A percentile compares a stretch with the other conserved stretches of the same genome.
These are phyloP conservation scores for Beauveria scarabaeidicola DNA, from an alignment of 2,329 filamentous ascomycete genomes.

Conservation along the genomic window DNA sequence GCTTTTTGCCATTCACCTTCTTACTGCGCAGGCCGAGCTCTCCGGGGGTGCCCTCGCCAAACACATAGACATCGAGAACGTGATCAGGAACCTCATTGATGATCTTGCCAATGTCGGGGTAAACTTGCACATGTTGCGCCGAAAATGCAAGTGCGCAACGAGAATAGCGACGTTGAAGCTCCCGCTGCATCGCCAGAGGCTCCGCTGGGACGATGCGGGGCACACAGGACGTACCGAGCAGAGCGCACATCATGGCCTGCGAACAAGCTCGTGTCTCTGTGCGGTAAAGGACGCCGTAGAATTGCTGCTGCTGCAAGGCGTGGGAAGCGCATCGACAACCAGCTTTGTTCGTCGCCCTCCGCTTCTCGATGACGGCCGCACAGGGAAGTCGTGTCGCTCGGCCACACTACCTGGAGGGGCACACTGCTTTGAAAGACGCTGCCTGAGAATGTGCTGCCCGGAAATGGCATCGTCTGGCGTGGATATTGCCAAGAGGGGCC, in stretches of 20 bases:
- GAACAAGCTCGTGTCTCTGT: neutral
- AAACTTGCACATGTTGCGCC: neutral
- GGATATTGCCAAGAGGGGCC: too few relatives aligned
- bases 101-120: conserved; percentile 49
- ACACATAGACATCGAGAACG: conserved; percentile 66
- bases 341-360: neutral
- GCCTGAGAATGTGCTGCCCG: too few relatives aligned
- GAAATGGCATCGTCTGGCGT: too few relatives aligned
- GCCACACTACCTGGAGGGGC: too few relatives aligned
- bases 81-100: conserved; percentile 59
- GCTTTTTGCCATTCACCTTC: conserved; percentile 50
- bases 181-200: neutral
- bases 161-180: neutral
- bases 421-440: too few relatives aligned
- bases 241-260: neutral
- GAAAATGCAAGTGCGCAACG: neutral
- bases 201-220: neutral
- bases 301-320: neutral
- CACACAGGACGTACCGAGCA: neutral
- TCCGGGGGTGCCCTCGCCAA: conserved; percentile 68
- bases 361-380: neutral
- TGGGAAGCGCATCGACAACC: neutral
- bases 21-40: conserved; percentile 72
- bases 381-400: neutral
- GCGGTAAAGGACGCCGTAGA: neutral